phyloP scores from a whole-genome alignment of 306 rosid species.

The Begonia fuchsioides region DNA sequence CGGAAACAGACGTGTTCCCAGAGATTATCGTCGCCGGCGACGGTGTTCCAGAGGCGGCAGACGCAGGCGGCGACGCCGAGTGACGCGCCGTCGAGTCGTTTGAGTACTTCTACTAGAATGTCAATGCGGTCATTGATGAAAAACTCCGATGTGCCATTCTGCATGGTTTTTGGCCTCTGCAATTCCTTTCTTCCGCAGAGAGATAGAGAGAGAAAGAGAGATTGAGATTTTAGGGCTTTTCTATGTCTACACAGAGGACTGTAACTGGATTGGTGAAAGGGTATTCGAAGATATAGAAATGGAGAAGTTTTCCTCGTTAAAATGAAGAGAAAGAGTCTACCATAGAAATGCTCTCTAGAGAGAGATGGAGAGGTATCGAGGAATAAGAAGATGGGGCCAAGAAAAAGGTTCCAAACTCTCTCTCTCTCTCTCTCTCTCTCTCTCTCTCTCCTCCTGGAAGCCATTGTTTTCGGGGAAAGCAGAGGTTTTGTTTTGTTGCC shows the following conservation, averaged over 20 bases:
- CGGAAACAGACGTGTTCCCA: conserved; percentile 92
- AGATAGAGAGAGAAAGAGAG: too few species aligned
- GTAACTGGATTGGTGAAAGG: too few species aligned
- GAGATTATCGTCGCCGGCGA: conserved; percentile 54
- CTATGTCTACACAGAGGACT: neutral
- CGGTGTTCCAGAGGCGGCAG: conserved; percentile 73
- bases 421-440: neutral
- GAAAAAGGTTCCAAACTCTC: conserved; percentile 55
- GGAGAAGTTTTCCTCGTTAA: neutral
- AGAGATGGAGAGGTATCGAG: conserved; percentile 28
- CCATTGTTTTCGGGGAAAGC: too few species aligned
- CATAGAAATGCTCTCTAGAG: neutral
- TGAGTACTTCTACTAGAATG: conserved; percentile 66
- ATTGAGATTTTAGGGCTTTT: conserved; percentile 6
- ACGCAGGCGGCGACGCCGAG: conserved; percentile 77
- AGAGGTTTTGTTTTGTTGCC: too few species aligned
- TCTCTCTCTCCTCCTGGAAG: too few species aligned
- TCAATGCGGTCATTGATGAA: conserved; percentile 83
- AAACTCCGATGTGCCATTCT: conserved; percentile 22
- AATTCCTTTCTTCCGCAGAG: conserved; percentile 1
- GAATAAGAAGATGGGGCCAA: conserved; percentile 42
- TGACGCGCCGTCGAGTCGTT: conserved; percentile 81
- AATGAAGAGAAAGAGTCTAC: too few species aligned
- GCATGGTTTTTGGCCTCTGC: conserved; percentile 6
- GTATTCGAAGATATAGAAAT: neutral